Evolutionary conservation across 2,329 filamentous ascomycete genomes (phyloP).

Genomic region (Rhinocladiella mackenziei): DNA sequence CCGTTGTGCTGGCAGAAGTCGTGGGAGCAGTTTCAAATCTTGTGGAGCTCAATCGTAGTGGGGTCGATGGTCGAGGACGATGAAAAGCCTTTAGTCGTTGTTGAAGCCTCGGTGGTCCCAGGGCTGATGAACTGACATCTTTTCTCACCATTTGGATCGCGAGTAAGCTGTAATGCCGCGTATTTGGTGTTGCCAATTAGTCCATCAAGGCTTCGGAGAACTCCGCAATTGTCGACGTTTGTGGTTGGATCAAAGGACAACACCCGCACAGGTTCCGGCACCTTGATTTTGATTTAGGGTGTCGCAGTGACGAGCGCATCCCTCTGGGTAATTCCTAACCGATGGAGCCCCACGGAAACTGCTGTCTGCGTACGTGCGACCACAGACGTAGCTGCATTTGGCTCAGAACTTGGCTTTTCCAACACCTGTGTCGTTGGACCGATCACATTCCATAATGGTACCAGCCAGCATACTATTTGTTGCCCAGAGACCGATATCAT

Average conservation of each 20-base stretch:
- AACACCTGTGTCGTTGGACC: no score
- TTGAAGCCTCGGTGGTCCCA: conserved; percentile 1
- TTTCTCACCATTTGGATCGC: conserved; percentile 11
- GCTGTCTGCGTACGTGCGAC: conserved; percentile 50
- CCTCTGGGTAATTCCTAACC: conserved; percentile 5
- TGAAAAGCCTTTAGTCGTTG: conserved; percentile 2
- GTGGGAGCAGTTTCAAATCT: no score
- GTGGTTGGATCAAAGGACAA: conserved; percentile 14
- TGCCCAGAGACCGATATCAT: no score
- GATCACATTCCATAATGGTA: no score
- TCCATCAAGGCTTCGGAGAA: conserved; percentile 7
- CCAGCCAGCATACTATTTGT: no score
- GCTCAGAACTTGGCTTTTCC: conserved; percentile 9
- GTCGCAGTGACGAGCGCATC: conserved; percentile 15
- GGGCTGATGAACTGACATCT: no score
- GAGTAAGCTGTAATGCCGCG: conserved; percentile 8
- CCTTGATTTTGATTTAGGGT: conserved; percentile 9
- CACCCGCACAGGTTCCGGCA: conserved; percentile 10
- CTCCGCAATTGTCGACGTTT: conserved; percentile 12
- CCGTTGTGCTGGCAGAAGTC: neutral
- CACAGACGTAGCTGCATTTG: conserved; percentile 36
- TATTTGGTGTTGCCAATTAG: conserved; percentile 2
- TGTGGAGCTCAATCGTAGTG: no score
- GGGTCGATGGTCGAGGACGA: neutral
- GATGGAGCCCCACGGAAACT: conserved; percentile 34